Conservation (phyloP, 2,329 filamentous ascomycete species). For the Aspergillus sp. region DNA sequence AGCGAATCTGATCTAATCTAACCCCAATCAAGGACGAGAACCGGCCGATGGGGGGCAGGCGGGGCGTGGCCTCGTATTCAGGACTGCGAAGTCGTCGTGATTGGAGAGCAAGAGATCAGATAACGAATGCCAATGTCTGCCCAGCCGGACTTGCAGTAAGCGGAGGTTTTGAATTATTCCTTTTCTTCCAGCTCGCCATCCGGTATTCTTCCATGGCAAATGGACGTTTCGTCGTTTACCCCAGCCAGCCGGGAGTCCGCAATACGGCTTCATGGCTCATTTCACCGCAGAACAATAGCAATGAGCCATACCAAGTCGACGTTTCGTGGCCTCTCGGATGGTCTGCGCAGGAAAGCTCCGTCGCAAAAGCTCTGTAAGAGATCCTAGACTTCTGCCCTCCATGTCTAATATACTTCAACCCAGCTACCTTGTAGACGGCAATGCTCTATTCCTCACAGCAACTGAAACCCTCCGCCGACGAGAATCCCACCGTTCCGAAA, state of each 20-base stretch:
- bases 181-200: not conserved
- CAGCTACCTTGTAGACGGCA: slow-evolving; percentile 31
- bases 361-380: slow-evolving; percentile 21
- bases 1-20: slow-evolving; percentile 11
- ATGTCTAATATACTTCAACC: too few species aligned
- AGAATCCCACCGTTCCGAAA: slow-evolving; percentile 12
- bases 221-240: slow-evolving; percentile 18
- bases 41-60: not conserved
- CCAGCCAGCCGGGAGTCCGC: not conserved
- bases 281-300: not conserved
- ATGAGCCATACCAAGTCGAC: slow-evolving; percentile 22
- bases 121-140: slow-evolving; percentile 2
- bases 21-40: not conserved
- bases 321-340: slow-evolving; percentile 27
- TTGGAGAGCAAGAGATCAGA: not conserved
- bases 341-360: slow-evolving; percentile 9
- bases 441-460: slow-evolving; percentile 28
- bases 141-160: not conserved
- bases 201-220: not conserved
- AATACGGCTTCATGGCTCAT: slow-evolving; percentile 18
- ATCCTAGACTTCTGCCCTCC: too few species aligned
- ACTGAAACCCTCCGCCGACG: slow-evolving; percentile 25
- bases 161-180: not conserved
- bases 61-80: too few species aligned
- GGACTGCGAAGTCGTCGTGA: not conserved